phyloP scores from a whole-genome alignment of 352 stramenopile species.

The Phytophthora cactorum region DNA sequence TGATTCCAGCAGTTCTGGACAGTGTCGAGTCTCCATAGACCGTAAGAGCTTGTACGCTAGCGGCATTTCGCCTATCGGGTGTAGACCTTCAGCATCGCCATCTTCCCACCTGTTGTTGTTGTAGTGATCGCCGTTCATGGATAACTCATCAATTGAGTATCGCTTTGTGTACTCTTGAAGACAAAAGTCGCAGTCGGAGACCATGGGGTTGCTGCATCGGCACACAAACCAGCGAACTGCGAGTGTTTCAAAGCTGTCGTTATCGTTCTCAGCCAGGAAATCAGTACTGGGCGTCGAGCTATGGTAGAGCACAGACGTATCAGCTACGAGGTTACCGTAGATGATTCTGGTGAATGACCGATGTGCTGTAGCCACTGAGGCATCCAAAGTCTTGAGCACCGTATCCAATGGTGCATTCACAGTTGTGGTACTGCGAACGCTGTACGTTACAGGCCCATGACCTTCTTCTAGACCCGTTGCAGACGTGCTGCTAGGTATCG shows the following conservation, averaged over 20 bases:
- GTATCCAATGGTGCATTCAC: constrained; percentile 58
- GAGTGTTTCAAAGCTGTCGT: constrained; percentile 48
- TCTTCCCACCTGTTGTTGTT: constrained; percentile 51
- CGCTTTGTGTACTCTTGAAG: constrained; percentile 76
- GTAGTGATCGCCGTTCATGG: constrained; percentile 33
- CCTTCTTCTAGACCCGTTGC: constrained; percentile 4
- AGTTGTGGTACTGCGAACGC: constrained; percentile 63
- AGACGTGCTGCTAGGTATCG: constrained; percentile 1
- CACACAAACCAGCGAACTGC: constrained; percentile 78
- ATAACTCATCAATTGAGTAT: constrained; percentile 55
- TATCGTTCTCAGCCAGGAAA: constrained; percentile 9
- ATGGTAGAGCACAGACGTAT: constrained; percentile 82
- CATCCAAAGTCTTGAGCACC: constrained; percentile 70
- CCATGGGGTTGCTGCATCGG: constrained; percentile 64
- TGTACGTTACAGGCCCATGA: constrained; percentile 35
- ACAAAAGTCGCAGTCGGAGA: constrained; percentile 78
- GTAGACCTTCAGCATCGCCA: constrained; percentile 24
- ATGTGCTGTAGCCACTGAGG: constrained; percentile 57
- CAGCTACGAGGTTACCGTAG: constrained; percentile 70
- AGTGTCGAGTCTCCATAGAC: constrained; percentile 72
- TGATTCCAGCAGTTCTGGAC: constrained; percentile 65
- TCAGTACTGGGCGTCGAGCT: constrained; percentile 29
- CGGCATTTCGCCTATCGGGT: constrained; percentile 40
- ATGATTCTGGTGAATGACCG: constrained; percentile 81
- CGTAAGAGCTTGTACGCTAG: constrained; percentile 74